Base-by-base conservation (phyloP, 148 eudicot species). In the Dianthus caryophyllus region DNA sequence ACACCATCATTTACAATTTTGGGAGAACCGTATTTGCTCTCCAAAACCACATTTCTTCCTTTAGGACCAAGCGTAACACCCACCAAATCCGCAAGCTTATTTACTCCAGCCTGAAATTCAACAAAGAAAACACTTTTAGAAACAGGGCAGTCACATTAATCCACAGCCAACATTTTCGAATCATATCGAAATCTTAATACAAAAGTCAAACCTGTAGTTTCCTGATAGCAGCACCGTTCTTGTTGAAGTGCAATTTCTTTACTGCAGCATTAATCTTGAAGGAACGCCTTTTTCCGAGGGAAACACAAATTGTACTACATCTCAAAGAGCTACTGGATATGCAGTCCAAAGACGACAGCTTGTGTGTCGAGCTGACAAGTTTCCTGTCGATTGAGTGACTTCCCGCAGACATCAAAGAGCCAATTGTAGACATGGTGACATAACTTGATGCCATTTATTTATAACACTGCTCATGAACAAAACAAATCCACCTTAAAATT, bases 21-120 rank as follows among this genome's bases (percentile, higher is more conserved):
- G 14, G 82, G 84, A 47, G 85, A 77, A 63, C 88, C 88, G 66
- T 82, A 82, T 70, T 84, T 84, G 78, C 85, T 82, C 77, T 82
- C 83, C 67, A 84, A 41, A 63, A 84, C 88, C 56, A 84, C 88
- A 72, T 84, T 84, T 70, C 88, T 84, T 53, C 88, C 88, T 68
- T 84, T 84, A 9, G 88, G 85, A 53, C 85, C 88, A 46, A 84
- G 85, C 64, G 88, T 84, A 62, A 84, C 85, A 60, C 88, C 88
- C 70, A 84, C 88, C 63, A 84, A 71, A 84, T 84, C 88, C 6
- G 88, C 88, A 73, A 84, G 83, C 78, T 84, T 84, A 64, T 84
- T 81, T 51, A 81, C 85, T 48, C 88, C 85, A 8, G 83, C 81
- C 88, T 84, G 76, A 59, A 50, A 7, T 65, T 53, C 29, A 65